Evolutionary conservation across 805 yeast species (phyloP), one percentile per base, ranked within the genome.

Genomic region (Sungouiozyma intestinalis): DNA sequence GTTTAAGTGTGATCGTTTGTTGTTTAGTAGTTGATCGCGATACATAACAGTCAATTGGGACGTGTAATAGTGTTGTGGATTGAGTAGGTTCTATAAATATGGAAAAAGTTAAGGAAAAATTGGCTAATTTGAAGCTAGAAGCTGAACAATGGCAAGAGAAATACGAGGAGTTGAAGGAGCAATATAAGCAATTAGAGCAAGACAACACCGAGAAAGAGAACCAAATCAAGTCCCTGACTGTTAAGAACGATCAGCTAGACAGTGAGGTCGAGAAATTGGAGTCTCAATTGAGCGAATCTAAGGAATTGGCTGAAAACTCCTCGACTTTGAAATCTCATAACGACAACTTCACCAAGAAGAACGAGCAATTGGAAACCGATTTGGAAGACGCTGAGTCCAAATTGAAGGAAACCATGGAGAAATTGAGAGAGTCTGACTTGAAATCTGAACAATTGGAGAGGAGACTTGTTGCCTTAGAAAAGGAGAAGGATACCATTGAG

Each of bases 71-170:
- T 24, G 29, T 24, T 24, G 6, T 7, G 6, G 11, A 6, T 24
- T 24, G 29, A 7, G 29, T 24, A 24, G 29, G 11, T 24, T 24
- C 11, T 7, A 7, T 24, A 11, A 24, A 11, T 7, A 75, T 75
- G 79, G 80, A 75, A 56, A 74, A 73, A 64, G 73, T 75, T 54
- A 75, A 74, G 68, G 80, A 75, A 57, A 87, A 86, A 77, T 72
- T 87, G 71, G 81, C 72, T 74, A 79, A 79, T 68, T 79, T 92
- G 66, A 88, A 90, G 70, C 73, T 85, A 58, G 97, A 92, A 64
- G 90, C 95, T 53, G 98, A 92, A 72, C 73, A 81, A 57, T 94
- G 98, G 86, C 96, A 90, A 72, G 96, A 86, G 65, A 85, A 87
- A 73, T 81, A 92, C 47, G 98, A 92, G 60, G 95, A 85, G 57